These are phyloP conservation scores for Inga leiocalycina DNA, from an alignment of 306 rosid species.

Conservation along the genomic window DNA sequence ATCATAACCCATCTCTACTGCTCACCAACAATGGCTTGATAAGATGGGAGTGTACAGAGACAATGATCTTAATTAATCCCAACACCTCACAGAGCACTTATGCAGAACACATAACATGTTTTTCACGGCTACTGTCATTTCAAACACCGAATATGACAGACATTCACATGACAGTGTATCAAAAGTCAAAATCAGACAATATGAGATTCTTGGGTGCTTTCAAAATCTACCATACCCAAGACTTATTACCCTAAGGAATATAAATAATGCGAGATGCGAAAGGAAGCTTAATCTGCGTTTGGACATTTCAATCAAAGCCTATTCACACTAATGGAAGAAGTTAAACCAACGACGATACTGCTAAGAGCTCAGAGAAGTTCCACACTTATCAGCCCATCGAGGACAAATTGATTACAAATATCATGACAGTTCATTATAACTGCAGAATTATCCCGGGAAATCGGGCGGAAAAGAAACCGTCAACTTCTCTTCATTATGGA, in stretches of 20 bases:
- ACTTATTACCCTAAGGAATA: slow-evolving; percentile 6
- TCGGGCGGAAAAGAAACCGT: slow-evolving; percentile 17
- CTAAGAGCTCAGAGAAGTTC: background rate
- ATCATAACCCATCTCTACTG: background rate
- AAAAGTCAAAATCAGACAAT: slow-evolving; percentile 37
- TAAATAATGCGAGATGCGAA: background rate
- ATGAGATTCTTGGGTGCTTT: slow-evolving; percentile 30
- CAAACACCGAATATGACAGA: slow-evolving; percentile 41
- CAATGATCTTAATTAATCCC: slow-evolving; percentile 26
- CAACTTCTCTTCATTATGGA: slow-evolving; percentile 42
- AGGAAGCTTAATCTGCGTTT: background rate
- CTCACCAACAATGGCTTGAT: background rate
- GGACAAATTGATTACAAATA: background rate
- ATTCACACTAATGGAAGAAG: background rate
- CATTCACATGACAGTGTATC: slow-evolving; percentile 31
- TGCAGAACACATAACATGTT: slow-evolving; percentile 21
- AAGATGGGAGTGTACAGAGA: slow-evolving; percentile 26
- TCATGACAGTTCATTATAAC: slow-evolving; percentile 29
- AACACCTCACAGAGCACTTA: slow-evolving; percentile 12
- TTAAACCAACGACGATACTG: background rate
- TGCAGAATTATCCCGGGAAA: slow-evolving; percentile 39
- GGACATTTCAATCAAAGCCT: background rate
- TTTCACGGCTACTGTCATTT: slow-evolving; percentile 35
- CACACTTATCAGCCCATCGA: background rate
- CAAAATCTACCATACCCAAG: slow-evolving; percentile 9